These are phyloP conservation scores for Durio zibethinus DNA, from an alignment of 345 rosid species.

Conservation along the genomic window DNA sequence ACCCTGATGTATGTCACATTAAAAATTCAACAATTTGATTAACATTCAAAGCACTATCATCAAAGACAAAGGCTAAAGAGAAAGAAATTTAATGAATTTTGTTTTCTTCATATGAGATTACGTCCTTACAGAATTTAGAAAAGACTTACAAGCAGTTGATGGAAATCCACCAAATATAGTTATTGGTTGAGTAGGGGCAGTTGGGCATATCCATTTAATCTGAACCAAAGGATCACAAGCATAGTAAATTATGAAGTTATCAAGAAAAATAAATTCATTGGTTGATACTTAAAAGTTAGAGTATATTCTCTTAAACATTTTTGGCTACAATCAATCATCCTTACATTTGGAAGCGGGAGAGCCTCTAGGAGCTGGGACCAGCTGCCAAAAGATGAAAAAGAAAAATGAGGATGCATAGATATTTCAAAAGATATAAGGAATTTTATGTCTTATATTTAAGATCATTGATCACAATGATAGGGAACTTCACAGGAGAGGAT, in stretches of 20 bases:
- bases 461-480: neutral
- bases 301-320: neutral
- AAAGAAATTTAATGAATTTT: neutral
- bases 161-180: conserved; percentile 94
- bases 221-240: conserved; percentile 28
- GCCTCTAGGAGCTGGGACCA: conserved; percentile 96
- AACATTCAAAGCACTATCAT: conserved; percentile 2
- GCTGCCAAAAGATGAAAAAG: conserved; percentile 59
- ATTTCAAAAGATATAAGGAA: neutral
- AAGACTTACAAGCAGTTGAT: conserved; percentile 86
- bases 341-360: conserved; percentile 93
- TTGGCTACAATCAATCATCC: conserved; percentile 17
- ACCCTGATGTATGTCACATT: conserved; percentile 58
- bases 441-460: neutral
- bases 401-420: conserved; percentile 17
- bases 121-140: neutral
- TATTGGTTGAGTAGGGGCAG: conserved; percentile 91
- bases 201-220: conserved; percentile 99
- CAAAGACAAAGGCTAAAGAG: neutral
- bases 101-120: neutral
- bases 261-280: neutral
- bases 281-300: neutral
- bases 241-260: conserved; percentile 2
- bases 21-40: neutral
- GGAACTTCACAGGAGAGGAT: neutral